These are phyloP conservation scores for Eutypella sp. DNA, from an alignment of 2,329 filamentous ascomycete genomes.

Conservation along the genomic window DNA sequence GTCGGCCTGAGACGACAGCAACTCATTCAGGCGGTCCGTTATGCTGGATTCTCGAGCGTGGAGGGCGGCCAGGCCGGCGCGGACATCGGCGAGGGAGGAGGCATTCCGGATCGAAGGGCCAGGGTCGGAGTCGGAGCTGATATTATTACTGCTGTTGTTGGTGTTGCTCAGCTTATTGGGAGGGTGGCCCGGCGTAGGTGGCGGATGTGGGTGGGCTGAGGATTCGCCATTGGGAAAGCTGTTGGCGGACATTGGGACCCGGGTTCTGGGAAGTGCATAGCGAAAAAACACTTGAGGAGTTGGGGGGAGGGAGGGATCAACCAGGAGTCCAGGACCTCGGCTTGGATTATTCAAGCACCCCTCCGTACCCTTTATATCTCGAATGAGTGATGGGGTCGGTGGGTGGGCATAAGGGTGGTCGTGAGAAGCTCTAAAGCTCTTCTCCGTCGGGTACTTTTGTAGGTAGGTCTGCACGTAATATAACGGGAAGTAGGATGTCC, in stretches of 20 bases:
- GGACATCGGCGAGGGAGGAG: constrained; percentile 72
- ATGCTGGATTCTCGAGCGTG: constrained; percentile 71
- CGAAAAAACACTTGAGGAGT: too few relatives aligned
- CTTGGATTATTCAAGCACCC: too few relatives aligned
- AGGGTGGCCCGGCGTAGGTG: constrained; percentile 6
- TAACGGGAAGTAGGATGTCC: too few relatives aligned
- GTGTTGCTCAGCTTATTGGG: constrained; percentile 22
- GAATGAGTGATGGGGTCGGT: too few relatives aligned
- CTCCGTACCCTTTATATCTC: constrained; percentile 5
- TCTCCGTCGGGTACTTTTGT: too few relatives aligned
- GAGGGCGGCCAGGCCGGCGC: constrained; percentile 68
- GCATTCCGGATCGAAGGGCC: constrained; percentile 58
- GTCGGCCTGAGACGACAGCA: constrained; percentile 79
- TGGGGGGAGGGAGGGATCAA: too few relatives aligned
- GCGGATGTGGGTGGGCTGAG: constrained; percentile 17
- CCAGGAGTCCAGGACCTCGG: too few relatives aligned
- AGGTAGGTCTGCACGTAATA: too few relatives aligned
- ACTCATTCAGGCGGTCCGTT: constrained; percentile 66
- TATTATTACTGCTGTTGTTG: constrained; percentile 16
- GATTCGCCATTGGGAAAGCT: constrained; percentile 29
- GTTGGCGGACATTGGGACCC: constrained; percentile 31
- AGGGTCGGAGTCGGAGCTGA: constrained; percentile 12
- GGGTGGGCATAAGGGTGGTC: too few relatives aligned
- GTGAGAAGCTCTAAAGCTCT: too few relatives aligned
- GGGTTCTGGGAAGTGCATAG: constrained; percentile 26